Base-by-base conservation (phyloP, 202 grass and related monocot species). In the Elaeis oleifera region DNA sequence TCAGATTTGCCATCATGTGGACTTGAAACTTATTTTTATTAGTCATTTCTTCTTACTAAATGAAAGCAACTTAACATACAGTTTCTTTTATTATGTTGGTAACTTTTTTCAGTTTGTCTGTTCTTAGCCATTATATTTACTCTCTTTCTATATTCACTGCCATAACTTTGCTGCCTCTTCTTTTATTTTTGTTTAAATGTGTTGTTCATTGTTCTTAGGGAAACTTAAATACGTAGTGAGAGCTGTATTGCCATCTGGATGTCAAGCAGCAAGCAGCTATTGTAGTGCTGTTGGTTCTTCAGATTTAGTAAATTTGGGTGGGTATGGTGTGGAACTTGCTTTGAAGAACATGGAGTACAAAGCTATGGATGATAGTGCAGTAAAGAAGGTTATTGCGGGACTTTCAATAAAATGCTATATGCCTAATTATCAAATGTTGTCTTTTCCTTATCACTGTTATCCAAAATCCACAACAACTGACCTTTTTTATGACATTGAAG, bases 301-400 rank as follows among this genome's bases (percentile, higher is more conserved):
- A 62, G 92, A 91, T 86, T 65, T 77, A 78, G 88, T 97, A 64
- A 89, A 89, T 74, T 83, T 97, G 65, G 89, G 84, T 84, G 92
- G 92, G 64, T 97, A 97, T 24, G 92, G 92, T 26, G 88, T 97
- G 17, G 92, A 97, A 74, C 92, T 97, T 79, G 92, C 92, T 64
- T 84, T 97, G 53, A 97, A 97, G 79, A 97, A 97, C 77, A 97
- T 97, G 92, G 92, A 97, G 55, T 97, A 97, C 89, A 97, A 97
- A 59, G 92, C 92, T 60, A 92, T 97, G 84, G 92, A 97, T 86
- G 92, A 97, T 65, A 89, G 72, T 59, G 75, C 71, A 56, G 73
- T 97, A 84, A 92, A 86, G 75, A 92, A 82, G 88, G 92, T 97
- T 64, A 63, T 53, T 13, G 36, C 36, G 14, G 36, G 36, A 44